Evolutionary conservation across 345 rosid genomes (phyloP).

Genomic region (Populus alba): DNA sequence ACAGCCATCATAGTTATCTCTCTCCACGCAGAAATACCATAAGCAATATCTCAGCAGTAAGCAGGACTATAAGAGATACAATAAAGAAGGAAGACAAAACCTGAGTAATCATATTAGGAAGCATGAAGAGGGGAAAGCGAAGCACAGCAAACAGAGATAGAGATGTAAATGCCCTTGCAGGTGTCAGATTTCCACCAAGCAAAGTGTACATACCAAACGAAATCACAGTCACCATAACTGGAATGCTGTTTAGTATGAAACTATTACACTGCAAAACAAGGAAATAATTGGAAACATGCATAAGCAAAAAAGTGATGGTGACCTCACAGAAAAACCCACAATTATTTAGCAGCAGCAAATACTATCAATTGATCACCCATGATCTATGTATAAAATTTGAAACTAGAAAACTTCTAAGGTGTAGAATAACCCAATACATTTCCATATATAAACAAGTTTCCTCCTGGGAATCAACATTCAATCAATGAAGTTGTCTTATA

Average conservation of each 20-base stretch:
- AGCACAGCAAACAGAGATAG: conserved; percentile 94
- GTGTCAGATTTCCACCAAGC: conserved; percentile 98
- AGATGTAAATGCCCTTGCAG: conserved; percentile 95
- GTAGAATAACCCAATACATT: background rate
- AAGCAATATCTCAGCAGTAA: background rate
- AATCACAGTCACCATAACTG: conserved; percentile 84
- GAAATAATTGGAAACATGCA: conserved; percentile 27
- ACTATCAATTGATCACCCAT: too few relatives aligned
- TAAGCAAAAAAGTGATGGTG: background rate
- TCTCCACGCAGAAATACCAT: background rate
- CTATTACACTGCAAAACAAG: conserved; percentile 63
- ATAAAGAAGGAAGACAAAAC: conserved; percentile 31
- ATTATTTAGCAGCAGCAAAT: too few relatives aligned
- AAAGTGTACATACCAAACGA: conserved; percentile 93
- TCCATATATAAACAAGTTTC: background rate
- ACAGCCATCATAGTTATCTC: background rate
- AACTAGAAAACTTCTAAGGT: too few relatives aligned
- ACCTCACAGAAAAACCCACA: conserved; percentile 11
- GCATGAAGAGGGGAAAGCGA: conserved; percentile 94
- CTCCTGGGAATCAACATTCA: background rate
- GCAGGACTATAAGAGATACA: background rate
- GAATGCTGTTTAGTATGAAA: conserved; percentile 84
- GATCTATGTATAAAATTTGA: too few relatives aligned
- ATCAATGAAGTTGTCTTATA: background rate
- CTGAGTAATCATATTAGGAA: conserved; percentile 93